Evolutionary conservation across 192 early-diverging fungal species (phyloP).

Genomic region (Phycomyces nitens): DNA sequence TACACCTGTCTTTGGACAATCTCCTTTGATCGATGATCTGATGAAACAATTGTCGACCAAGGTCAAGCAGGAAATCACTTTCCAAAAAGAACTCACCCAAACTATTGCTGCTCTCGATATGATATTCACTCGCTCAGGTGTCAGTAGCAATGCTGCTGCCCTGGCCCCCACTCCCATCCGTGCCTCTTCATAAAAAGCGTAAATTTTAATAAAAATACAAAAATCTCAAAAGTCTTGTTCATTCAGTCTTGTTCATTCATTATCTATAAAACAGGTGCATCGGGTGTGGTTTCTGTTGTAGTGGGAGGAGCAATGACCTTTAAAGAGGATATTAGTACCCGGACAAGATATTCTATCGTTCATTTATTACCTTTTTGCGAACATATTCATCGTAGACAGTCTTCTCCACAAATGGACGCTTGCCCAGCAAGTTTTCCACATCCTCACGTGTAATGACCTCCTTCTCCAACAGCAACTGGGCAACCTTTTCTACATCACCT

Average conservation of each 20-base stretch:
- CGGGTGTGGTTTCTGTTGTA: background rate
- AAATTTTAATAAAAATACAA: background rate
- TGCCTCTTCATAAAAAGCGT: background rate
- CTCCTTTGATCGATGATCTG: constrained; percentile 76
- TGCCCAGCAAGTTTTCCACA: constrained; percentile 87
- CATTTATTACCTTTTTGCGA: constrained; percentile 18
- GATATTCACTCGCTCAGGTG: constrained; percentile 55
- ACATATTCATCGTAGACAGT: constrained; percentile 70
- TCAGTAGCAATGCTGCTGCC: constrained; percentile 5
- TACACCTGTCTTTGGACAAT: constrained; percentile 72
- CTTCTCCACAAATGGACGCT: constrained; percentile 75
- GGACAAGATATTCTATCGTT: background rate
- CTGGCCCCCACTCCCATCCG: background rate
- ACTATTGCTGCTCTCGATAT: constrained; percentile 83
- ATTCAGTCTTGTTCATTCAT: background rate
- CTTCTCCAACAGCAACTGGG: constrained; percentile 88
- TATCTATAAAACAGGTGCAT: background rate
- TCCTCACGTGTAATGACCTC: constrained; percentile 96
- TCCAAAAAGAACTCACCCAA: constrained; percentile 76
- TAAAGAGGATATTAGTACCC: background rate
- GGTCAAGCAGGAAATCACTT: constrained; percentile 70
- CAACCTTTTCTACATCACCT: constrained; percentile 88
- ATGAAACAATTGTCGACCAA: constrained; percentile 64
- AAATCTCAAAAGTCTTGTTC: background rate
- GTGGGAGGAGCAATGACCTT: constrained; percentile 16